Evolutionary conservation across 1,284 basidiomycete genomes (phyloP), one percentile per base, ranked within the genome.

Genomic region (Singerocomus inundabilis): DNA sequence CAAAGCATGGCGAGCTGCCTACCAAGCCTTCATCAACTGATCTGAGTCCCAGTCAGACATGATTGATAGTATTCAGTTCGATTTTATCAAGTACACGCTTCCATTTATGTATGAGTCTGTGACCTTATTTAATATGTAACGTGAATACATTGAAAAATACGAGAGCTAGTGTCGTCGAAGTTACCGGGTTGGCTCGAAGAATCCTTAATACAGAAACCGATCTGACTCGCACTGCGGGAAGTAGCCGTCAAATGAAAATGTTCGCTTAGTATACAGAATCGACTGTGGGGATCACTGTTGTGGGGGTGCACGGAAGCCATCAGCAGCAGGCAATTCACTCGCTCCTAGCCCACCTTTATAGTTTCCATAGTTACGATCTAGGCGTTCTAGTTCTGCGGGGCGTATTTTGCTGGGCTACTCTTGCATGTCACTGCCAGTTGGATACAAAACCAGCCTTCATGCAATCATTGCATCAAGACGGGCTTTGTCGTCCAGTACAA

Each of bases 1-100:
- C 62, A 74, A 76, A 37, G 85, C 81, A 2, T 94, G 89, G 90
- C 74, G 69, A 57, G 63, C 65, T 36, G 70, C 72, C 29, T 78
- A 73, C 53, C 56, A 66, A 40, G 57, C 55, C 32, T 72, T 62
- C 48, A 32, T 67, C 4, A 52, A 66, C 39, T 67, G 45, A 44
- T 16, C 26, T 21, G 8, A 1, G 15, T 5, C 21, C n/a, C 25
- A 5, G 13, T 21, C 21, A 21, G 21, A 46, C 11, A 1, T 15
- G 39, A 35, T 18, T 25, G n/a, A 12, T 26, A 30, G 10, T 28
- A n/a, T 38, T 15, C n/a, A 8, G 31, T 38, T 15, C 9, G 16
- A 31, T 52, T 34, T 46, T 21, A 39, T 44, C 7, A 12, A 45
- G 12, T 11, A 18, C 47, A 41, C 18, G 9, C 24, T 43, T 25